Evolutionary conservation across 2,329 filamentous ascomycete species (phyloP), one percentile per base, ranked within the genome.

Genomic region (Epichloe baconii): DNA sequence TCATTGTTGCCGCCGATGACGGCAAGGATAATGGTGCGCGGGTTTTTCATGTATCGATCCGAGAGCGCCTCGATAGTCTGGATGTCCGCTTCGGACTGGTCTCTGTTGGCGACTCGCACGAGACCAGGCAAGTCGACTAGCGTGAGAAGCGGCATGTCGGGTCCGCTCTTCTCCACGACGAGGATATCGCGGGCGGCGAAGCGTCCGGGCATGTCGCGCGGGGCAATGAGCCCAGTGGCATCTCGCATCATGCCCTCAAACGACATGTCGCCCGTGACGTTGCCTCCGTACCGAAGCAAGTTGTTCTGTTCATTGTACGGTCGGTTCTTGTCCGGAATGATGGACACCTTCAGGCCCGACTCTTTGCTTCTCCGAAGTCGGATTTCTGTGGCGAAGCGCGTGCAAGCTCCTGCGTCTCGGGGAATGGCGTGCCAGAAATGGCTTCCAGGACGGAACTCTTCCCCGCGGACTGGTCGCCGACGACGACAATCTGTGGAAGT

Each of bases 401-500:
- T 84, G 57, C 80, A 84, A 2, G 80, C 71, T 45, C 73, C 77
- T 48, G 77, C 77, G 54, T 78, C 77, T 51, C 75, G 69, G 0
- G 80, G 44, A 84, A 83, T 0, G 75, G 73, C 10, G 80, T 78
- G 23, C 78, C 77, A 0, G 78, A 81, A 38, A 84, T 69, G n/a
- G 79, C 78, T 58, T 82, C 79, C 2, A 83, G 71, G 1, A 81
- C 77, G 4, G 79, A 82, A 56, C 76, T 80, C 62, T 83, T 83
- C 19, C 80, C 80, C 5, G 78, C 75, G 2, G 78, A 82, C 62
- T 83, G 79, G 60, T 83, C 78, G 34, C 80, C 79, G 36, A 80
- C 80, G 23, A 83, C 79, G 45, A 83, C 78, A 37, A 83, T 77
- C 58, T 83, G 78, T 1, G 78, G 78, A 0, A 82, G 68, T 45